Percentiles rank a stretch among this genome's conserved stretches.
These are phyloP conservation scores for Eustoma russellianum DNA, from an alignment of 257 asterid genomes.

Conservation along the genomic window DNA sequence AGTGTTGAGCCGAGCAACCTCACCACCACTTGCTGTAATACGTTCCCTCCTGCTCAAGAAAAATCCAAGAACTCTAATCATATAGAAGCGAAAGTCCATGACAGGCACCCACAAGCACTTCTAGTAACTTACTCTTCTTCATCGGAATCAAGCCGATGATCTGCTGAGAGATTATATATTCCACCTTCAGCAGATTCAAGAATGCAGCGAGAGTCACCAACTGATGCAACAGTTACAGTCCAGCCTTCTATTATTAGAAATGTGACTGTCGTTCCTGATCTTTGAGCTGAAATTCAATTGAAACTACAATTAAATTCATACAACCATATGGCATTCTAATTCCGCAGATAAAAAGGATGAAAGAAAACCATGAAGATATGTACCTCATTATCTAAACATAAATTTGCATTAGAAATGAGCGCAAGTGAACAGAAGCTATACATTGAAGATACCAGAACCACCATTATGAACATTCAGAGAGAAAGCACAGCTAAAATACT, in stretches of 20 bases:
- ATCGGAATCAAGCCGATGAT: constrained; percentile 91
- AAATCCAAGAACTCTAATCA: constrained; percentile 16
- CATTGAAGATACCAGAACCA: too few relatives aligned
- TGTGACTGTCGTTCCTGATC: constrained; percentile 95
- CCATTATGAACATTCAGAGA: too few relatives aligned
- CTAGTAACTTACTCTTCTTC: constrained; percentile 80
- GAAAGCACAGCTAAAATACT: too few relatives aligned
- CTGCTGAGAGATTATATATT: constrained; percentile 81
- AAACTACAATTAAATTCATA: constrained; percentile 16
- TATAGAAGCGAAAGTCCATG: constrained; percentile 3
- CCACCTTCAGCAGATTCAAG: constrained; percentile 92
- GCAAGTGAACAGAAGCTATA: too few relatives aligned
- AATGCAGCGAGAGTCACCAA: constrained; percentile 93
- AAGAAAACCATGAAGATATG: too few relatives aligned
- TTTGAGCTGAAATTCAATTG: constrained; percentile 52
- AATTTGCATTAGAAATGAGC: too few relatives aligned
- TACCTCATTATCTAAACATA: too few relatives aligned
- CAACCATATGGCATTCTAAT: background rate
- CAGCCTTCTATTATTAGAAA: constrained; percentile 94
- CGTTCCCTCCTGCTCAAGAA: constrained; percentile 72
- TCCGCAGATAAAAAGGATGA: too few relatives aligned
- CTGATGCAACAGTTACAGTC: constrained; percentile 92
- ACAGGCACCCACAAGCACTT: constrained; percentile 3
- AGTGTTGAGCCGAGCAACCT: constrained; percentile 93
- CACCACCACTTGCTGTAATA: constrained; percentile 87